Conservation (phyloP, 768 basidiomycete genomes). For the Mycena vitilis region DNA sequence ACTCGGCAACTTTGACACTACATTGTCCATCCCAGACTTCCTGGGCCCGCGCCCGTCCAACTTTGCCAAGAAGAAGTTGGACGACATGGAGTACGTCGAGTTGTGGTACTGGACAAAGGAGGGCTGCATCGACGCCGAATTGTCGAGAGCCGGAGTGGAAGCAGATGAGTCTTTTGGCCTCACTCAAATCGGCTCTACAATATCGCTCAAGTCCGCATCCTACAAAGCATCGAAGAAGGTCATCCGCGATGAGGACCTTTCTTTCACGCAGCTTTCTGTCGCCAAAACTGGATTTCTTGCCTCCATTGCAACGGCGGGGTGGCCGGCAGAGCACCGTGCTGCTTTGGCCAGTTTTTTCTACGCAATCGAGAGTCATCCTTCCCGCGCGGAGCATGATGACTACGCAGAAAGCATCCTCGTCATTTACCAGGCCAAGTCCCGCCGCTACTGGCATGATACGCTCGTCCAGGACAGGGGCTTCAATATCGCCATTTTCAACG, state of each 20-base stretch:
- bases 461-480: neutral
- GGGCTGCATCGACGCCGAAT: slow-evolving; percentile 4
- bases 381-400: slow-evolving; percentile 1
- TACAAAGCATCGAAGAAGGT: slow-evolving; percentile 35
- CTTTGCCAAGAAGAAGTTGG: slow-evolving; percentile 11
- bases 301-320: neutral
- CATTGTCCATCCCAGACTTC: slow-evolving; percentile 4
- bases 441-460: neutral
- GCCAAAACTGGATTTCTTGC: slow-evolving; percentile 31
- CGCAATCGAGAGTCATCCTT: slow-evolving; percentile 27
- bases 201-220: slow-evolving; percentile 30
- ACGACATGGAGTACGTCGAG: slow-evolving; percentile 1
- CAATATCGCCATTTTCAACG: slow-evolving; percentile 11
- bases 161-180: slow-evolving; percentile 30
- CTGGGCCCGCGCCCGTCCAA: slow-evolving; percentile 1
- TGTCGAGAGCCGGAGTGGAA: neutral
- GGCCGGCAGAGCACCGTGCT: slow-evolving; percentile 28
- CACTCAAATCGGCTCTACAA: slow-evolving; percentile 12
- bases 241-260: slow-evolving; percentile 31
- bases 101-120: slow-evolving; percentile 18
- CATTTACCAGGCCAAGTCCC: slow-evolving; percentile 4
- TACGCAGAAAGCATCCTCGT: slow-evolving; percentile 15
- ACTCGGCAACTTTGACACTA: slow-evolving; percentile 1
- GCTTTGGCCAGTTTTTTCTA: slow-evolving; percentile 33
- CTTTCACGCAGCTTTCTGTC: slow-evolving; percentile 34